These are phyloP conservation scores for Lasiosphaeris hirsuta DNA, from an alignment of 495 filamentous ascomycete genomes.

Conservation along the genomic window DNA sequence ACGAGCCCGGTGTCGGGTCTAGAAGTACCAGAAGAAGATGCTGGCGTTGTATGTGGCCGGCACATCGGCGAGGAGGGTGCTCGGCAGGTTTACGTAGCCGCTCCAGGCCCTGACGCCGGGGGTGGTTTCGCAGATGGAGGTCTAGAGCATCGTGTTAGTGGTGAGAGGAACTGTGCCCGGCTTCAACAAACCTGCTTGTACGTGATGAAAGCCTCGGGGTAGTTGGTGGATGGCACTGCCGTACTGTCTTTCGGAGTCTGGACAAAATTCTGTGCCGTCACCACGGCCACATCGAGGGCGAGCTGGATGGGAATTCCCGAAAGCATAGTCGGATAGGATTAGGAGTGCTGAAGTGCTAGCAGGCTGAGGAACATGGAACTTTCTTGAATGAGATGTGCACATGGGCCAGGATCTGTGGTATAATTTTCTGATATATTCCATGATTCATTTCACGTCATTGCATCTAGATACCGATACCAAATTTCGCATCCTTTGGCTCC, in stretches of 20 bases:
- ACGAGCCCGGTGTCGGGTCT: slow-evolving; percentile 43
- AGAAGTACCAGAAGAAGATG: slow-evolving; percentile 78
- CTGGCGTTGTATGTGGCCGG: slow-evolving; percentile 50
- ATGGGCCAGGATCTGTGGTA: no score
- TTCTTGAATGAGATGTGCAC: no score
- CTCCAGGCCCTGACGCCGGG: slow-evolving; percentile 40
- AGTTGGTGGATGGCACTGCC: slow-evolving; percentile 6
- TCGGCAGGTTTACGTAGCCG: slow-evolving; percentile 44
- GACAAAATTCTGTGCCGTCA: slow-evolving; percentile 9
- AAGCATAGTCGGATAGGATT: not conserved
- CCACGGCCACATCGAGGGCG: not conserved
- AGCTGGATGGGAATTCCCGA: not conserved
- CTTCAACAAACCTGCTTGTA: slow-evolving; percentile 13
- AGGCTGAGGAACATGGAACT: not conserved
- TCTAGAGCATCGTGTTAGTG: slow-evolving; percentile 5
- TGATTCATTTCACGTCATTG: no score
- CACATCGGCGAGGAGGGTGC: slow-evolving; percentile 20
- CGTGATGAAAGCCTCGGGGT: slow-evolving; percentile 13
- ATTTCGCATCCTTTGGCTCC: no score
- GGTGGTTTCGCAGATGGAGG: slow-evolving; percentile 27
- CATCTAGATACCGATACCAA: no score
- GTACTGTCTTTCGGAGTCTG: slow-evolving; percentile 1
- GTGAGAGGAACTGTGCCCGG: not conserved
- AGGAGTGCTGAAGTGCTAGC: not conserved
- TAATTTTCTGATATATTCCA: no score